These are phyloP conservation scores for Epichloe amarillans DNA, from an alignment of 2,329 filamentous ascomycete genomes.

Conservation along the genomic window DNA sequence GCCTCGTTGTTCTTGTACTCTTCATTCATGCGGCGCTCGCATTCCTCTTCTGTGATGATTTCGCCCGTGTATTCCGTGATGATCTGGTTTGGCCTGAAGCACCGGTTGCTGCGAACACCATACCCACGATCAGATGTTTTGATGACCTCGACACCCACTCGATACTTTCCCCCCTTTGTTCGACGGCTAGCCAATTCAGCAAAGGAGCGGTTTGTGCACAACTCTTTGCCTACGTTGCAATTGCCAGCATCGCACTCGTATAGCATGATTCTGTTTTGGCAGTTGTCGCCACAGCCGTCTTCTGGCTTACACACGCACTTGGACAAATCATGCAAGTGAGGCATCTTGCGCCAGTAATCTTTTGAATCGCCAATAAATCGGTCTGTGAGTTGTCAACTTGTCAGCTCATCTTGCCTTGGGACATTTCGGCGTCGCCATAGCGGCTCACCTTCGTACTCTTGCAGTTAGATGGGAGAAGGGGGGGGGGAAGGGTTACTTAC, in stretches of 20 bases:
- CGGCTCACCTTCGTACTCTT: neutral
- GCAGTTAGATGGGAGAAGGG: too few relatives aligned
- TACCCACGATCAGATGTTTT: constrained; percentile 82
- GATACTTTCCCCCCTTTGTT: constrained; percentile 74
- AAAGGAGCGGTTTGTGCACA: constrained; percentile 81
- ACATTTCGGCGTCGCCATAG: neutral
- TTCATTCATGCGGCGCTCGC: constrained; percentile 84
- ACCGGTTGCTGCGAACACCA: constrained; percentile 80
- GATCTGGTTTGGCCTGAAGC: constrained; percentile 80
- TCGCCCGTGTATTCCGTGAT: constrained; percentile 98
- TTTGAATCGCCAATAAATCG: constrained; percentile 79
- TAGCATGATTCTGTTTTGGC: constrained; percentile 91
- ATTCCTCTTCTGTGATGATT: constrained; percentile 91
- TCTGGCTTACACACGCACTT: constrained; percentile 68
- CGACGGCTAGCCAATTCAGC: constrained; percentile 62
- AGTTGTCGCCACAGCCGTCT: constrained; percentile 74
- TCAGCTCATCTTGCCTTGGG: neutral
- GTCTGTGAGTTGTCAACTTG: constrained; percentile 36
- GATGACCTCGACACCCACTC: constrained; percentile 88
- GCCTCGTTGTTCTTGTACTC: constrained; percentile 91
- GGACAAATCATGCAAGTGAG: constrained; percentile 58
- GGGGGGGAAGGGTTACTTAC: constrained; percentile 28
- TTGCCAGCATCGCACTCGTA: constrained; percentile 92
- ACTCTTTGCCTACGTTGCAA: constrained; percentile 61
- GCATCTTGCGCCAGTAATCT: constrained; percentile 67